Evolutionary conservation across 257 asterid species (phyloP), one percentile per base, ranked within the genome.

Genomic region (Nicotiana undulata): DNA sequence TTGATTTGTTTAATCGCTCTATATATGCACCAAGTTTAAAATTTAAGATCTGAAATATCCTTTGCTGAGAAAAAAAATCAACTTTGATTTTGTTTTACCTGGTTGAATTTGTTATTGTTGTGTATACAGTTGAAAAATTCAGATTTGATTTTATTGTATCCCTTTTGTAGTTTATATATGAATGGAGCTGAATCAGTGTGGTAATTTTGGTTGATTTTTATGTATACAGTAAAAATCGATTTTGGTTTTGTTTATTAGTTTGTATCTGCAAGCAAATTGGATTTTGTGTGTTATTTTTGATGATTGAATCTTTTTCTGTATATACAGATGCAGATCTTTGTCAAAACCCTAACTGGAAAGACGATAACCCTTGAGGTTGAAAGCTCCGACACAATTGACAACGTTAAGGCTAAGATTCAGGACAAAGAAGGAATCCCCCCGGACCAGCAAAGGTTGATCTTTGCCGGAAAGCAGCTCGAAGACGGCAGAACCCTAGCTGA

Each of bases 311-410:
- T 0, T 40, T 40, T 3, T 37, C 12, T 29, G 20, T 24, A 4
- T 20, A 0, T 58, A 67, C 91, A 89, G 90, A 89, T 91, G 95
- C 95, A 91, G 82, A 91, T 91, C 79, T 91, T 91, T 1, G 97
- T 92, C 0, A 92, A 90, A 60, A 91, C 96, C 2, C 72, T 91
- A 0, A 91, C 92, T 0, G 93, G 94, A 0, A 88, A 91, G 70
- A 91, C 95, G 0, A 91, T 91, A 5, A 88, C 89, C 17, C 81
- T 86, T 0, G 89, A 86, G 60, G 88, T 88, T 0, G 88, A 86
- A 64, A 85, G 88, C 68, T 86, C 88, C 0, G 89, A 88, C 56
- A 88, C 89, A 6, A 88, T 88, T 0, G 91, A 88, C 80, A 88
- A 88, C 3, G 88, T 88, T 0, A 88, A 86, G 81, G 86, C 91